These are phyloP conservation scores for Diplodia scrobiculata DNA, from an alignment of 2,329 filamentous ascomycete species.

Conservation along the genomic window DNA sequence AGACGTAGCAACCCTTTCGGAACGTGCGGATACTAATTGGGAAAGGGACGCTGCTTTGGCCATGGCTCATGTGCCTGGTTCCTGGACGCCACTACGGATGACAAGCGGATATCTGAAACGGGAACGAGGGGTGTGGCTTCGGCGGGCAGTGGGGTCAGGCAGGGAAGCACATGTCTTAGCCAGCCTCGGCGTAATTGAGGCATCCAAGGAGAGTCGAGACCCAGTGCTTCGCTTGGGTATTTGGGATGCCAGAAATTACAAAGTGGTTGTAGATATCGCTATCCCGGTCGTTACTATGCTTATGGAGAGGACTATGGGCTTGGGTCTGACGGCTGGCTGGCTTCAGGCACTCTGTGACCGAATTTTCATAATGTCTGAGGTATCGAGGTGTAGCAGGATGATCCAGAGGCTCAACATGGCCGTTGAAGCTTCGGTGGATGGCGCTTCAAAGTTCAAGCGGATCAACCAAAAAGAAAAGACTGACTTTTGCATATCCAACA, in stretches of 20 bases:
- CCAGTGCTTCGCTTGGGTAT: constrained; percentile 16
- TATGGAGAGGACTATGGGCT: not conserved
- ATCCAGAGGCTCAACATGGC: not conserved
- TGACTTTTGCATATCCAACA: not conserved
- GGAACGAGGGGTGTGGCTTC: not conserved
- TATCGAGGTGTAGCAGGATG: not conserved
- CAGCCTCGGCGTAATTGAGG: not conserved
- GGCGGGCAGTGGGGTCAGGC: not conserved
- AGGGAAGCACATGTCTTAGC: not conserved
- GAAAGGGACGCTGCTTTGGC: constrained; percentile 13
- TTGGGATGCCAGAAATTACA: constrained; percentile 6
- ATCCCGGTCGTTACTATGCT: not conserved
- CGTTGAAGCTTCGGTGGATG: not conserved
- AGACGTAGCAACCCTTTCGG: not conserved
- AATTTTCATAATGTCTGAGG: not conserved
- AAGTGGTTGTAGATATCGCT: not conserved
- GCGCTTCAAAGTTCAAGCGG: not conserved
- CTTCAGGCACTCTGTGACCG: not conserved
- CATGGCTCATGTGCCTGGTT: not conserved
- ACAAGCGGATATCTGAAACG: constrained; percentile 17
- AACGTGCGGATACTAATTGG: not conserved
- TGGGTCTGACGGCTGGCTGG: not conserved
- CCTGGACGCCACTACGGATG: constrained; percentile 1
- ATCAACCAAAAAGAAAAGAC: not conserved
- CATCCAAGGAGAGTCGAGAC: not conserved